Percentiles rank a stretch among this genome's conserved stretches.
Evolutionary conservation across 2,329 filamentous ascomycete genomes (phyloP).

Genomic region (Fusarium transvaalense): DNA sequence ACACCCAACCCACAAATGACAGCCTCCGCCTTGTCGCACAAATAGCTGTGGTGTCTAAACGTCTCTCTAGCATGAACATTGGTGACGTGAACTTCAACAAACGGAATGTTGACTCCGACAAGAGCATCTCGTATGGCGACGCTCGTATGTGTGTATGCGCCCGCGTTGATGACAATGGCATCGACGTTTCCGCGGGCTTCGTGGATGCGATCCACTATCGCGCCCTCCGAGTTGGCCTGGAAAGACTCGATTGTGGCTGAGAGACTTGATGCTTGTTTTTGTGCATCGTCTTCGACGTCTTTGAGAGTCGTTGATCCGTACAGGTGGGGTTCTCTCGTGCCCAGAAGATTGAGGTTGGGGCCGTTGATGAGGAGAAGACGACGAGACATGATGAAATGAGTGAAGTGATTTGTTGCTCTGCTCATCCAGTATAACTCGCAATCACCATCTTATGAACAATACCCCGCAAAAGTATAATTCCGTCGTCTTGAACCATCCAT

Average conservation of each 20-base stretch:
- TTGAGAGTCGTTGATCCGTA: conserved; percentile 78
- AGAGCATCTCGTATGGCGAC: conserved; percentile 82
- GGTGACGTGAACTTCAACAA: conserved; percentile 81
- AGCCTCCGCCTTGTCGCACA: conserved; percentile 80
- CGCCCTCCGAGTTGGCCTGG: conserved; percentile 84
- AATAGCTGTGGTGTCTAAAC: conserved; percentile 77
- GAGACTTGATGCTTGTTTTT: conserved; percentile 62
- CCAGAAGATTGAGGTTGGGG: conserved; percentile 85
- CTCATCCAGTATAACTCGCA: neutral
- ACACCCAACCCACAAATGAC: conserved; percentile 78
- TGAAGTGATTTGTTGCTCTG: neutral
- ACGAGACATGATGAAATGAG: conserved; percentile 51
- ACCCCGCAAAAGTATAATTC: conserved; percentile 29
- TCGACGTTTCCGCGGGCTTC: conserved; percentile 69
- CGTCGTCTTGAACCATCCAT: conserved; percentile 13
- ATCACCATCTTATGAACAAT: conserved; percentile 25
- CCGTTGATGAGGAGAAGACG: conserved; percentile 80
- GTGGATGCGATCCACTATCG: conserved; percentile 80
- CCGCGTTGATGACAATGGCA: conserved; percentile 81
- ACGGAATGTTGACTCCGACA: conserved; percentile 75
- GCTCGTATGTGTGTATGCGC: conserved; percentile 80
- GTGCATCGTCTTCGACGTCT: conserved; percentile 67
- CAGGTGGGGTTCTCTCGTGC: conserved; percentile 78
- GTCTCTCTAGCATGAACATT: conserved; percentile 80
- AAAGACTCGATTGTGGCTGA: conserved; percentile 67